Base-by-base conservation (phyloP, 441 rosid species). In the Arabidopsis lyrata region DNA sequence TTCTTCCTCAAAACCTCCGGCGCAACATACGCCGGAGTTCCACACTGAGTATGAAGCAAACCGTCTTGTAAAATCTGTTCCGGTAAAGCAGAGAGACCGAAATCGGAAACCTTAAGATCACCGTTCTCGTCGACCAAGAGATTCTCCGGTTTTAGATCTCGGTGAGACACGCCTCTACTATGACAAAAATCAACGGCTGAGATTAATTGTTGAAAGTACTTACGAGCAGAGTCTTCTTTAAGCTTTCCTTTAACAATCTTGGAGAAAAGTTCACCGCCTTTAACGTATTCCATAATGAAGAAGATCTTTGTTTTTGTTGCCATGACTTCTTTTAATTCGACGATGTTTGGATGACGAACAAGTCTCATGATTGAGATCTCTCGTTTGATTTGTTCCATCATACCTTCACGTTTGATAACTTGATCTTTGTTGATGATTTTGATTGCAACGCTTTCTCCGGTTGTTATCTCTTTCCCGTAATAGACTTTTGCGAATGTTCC, bases 261-360 rank as follows among this genome's bases (percentile, higher is more conserved):
- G 2, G 92, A 86, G 57, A 93, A 93, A 2, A 93, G 83, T 77
- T 93, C 98, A 0, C 98, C 98, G n/a, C 98, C 98, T n/a, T 81
- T 82, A 14, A 89, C 94, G 9, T 80, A 81, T 77, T 93, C 98
- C 93, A 93, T 90, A 1, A 86, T 72, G n/a, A 93, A 85, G 70
- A 86, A 90, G 82, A 90, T 90, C 78, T 83, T 90, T 0, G 84
- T 78, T 50, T 85, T 82, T 0, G 95, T 93, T 0, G 98, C 98
- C 83, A 93, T 76, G 5, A 90, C 98, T 66, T 93, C 98, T 36
- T 82, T 86, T 22, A 90, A 77, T 10, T 90, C 86, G 3, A 88
- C 97, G 4, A 93, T 39, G 68, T 93, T 88, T 0, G 93, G 95
- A 39, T 93, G 98, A 0, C 94, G 90, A 15, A 89, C 97, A 0